Base-by-base conservation (phyloP, 495 filamentous ascomycete genomes). In the Elasticomyces elasticus region DNA sequence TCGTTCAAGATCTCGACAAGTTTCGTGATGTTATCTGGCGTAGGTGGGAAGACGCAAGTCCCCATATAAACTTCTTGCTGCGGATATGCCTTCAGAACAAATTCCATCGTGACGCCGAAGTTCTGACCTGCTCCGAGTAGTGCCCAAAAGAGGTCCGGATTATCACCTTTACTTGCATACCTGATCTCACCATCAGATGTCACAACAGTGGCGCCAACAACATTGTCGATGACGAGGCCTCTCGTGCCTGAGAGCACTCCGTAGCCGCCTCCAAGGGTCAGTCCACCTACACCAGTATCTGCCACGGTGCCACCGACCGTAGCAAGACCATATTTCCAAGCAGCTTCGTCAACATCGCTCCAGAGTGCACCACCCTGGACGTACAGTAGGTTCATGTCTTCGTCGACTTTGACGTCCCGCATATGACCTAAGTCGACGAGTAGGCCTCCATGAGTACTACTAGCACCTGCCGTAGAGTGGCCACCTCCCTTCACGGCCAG, bases 301-400 rank as follows among this genome's bases (percentile, higher is more conserved):
- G 79, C 79, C 17, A 81, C 77, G 0, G 78, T 81, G 5, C 80
- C 80, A 4, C 78, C 80, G 4, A 82, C 79, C 11, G 72, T 73
- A 10, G 77, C 79, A 15, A 82, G 65, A 0, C 72, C 74, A 52
- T 76, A 64, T 38, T 70, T 60, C 13, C 63, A 72, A 15, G 73
- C 72, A 0, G 69, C 74, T 15, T 66, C 65, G 55, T 83, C 78
- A 44, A 84, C 76, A 49, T 81, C 76, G 33, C 67, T 66, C 79
- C 77, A 82, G 5, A 71, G 65, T 26, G 68, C 68, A 27, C 80
- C 80, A 26, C 79, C 80, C 57, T 78, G 69, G 0, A 67, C 76
- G 0, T 68, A 71, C 31, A 80, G 66, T 2, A 70, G 76, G 38
- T 72, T 76, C 0, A 51, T 56, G 1, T 54, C 49, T 15, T 59